Base-by-base conservation (phyloP, 768 basidiomycete species). In the Rossbeevera mucosa region DNA sequence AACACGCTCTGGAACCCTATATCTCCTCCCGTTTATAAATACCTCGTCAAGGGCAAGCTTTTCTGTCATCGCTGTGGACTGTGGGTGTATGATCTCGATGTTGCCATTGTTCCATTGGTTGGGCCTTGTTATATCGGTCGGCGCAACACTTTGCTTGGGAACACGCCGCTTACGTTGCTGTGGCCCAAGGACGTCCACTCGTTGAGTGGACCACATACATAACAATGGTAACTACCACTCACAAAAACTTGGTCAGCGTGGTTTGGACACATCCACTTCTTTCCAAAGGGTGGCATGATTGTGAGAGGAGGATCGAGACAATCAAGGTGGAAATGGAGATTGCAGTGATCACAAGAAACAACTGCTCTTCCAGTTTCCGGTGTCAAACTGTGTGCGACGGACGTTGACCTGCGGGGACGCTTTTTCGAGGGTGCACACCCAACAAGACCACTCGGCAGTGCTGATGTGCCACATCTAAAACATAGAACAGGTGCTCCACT, bases 231-330 rank as follows among this genome's bases (percentile, higher is more conserved):
- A 43, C 26, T 38, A 44, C 30, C 47, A 75, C 91, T 70, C 65
- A 95, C 94, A 54, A 90, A 68, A 48, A 85, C 78, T 52, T 84
- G 82, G 58, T 96, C 94, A n/a, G 83, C 85, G 65, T 99, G 96
- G 63, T 95, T 92, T 7, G 96, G 96, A 69, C 96, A 99, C 94
- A 95, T 96, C 94, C 95, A 99, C 68, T 94, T 96, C 76, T 85
- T 89, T 59, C 82, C 83, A 52, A 86, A 82, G 12, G 87, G 79
- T 3, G 96, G 96, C 80, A 98, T 85, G 36, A 78, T 78, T 21
- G 86, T 75, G 53, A 95, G 73, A 7, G 96, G 96, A 14, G 95
- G 96, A 61, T 91, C 87, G 25, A 98, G 76, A 61, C 96, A 99
- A 67, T 98, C 96, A 51, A 97, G 80, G 65, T 99, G 96, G 90